Base-by-base conservation (phyloP, 306 rosid species). In the Abrus pulchellus region DNA sequence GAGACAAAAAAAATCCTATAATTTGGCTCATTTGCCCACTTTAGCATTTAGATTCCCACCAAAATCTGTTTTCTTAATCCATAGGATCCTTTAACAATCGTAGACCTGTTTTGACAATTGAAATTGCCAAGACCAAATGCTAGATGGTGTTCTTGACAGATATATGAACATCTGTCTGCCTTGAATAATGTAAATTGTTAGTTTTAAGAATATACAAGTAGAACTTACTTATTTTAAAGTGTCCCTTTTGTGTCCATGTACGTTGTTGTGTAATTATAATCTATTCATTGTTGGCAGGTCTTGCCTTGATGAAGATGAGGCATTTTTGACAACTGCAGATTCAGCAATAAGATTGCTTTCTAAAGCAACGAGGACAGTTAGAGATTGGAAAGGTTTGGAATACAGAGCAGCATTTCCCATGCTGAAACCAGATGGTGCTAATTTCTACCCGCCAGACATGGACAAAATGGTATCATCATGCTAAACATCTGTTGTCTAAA, bases 361-460 rank as follows among this genome's bases (percentile, higher is more conserved):
- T 61, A 75, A 87, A 75, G 95, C 97, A 74, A 91, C 97, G 61
- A 89, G 68, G 71, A 62, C 66, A 70, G 90, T 90, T 70, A 59
- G 78, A 29, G 88, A 86, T 59, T 93, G 99, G 99, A 93, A 90
- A 80, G 99, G 99, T 80, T 82, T 95, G 55, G 89, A 91, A 86
- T 95, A 91, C 79, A 91, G 87, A 87, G 91, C 89, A 74, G 99
- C 94, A 61, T 91, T 95, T 87, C 98, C 99, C 14, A 2, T 68
- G 66, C 76, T 41, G 81, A 95, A 93, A 80, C 98, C 98, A 55
- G 91, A 91, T 5, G 93, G 98, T 68, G 99, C 96, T 83, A 93
- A 95, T 84, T 95, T 95, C 88, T 95, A 95, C 75, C 99, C 99
- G 30, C 91, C 97, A 5, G 99, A 95, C 83, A 91, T 95, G 98